A percentile compares a stretch with the other conserved stretches of the same genome.
phyloP scores from a whole-genome alignment of 1,284 basidiomycete genomes.

The Boletus smithii region DNA sequence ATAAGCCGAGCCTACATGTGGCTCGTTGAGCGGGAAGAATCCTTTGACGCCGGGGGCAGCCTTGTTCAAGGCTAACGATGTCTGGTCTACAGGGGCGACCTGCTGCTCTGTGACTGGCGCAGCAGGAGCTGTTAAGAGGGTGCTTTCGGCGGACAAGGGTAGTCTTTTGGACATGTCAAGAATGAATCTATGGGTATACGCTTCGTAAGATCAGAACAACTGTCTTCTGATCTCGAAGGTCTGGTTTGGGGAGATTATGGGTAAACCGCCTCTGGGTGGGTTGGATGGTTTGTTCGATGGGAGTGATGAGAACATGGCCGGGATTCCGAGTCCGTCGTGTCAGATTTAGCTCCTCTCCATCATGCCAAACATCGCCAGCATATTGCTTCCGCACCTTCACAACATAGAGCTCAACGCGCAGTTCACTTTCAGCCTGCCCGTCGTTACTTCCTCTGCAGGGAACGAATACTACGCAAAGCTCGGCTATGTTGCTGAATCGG shows the following conservation, averaged over 20 bases:
- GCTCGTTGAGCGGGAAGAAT: slow-evolving; percentile 62
- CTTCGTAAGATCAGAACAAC: not conserved
- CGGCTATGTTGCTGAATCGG: slow-evolving; percentile 48
- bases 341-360: slow-evolving; percentile 6
- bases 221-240: too few relatives aligned
- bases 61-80: slow-evolving; percentile 40
- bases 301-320: too few relatives aligned
- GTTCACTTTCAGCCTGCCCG: slow-evolving; percentile 47
- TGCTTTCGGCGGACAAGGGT: not conserved
- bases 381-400: slow-evolving; percentile 45
- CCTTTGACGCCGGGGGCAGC: slow-evolving; percentile 47
- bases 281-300: too few relatives aligned
- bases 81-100: slow-evolving; percentile 2
- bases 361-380: slow-evolving; percentile 27
- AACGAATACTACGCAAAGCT: slow-evolving; percentile 59
- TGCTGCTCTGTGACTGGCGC: too few relatives aligned
- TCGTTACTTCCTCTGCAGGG: slow-evolving; percentile 56
- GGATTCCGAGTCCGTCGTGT: too few relatives aligned
- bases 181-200: not conserved
- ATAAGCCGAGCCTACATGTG: slow-evolving; percentile 52
- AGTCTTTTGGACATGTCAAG: not conserved
- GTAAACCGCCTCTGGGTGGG: too few relatives aligned
- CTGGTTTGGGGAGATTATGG: too few relatives aligned
- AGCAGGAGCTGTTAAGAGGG: not conserved
- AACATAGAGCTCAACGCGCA: slow-evolving; percentile 47